Evolutionary conservation across 1,284 basidiomycete species (phyloP), one percentile per base, ranked within the genome.

Genomic region (Ceratobasidium sp.): DNA sequence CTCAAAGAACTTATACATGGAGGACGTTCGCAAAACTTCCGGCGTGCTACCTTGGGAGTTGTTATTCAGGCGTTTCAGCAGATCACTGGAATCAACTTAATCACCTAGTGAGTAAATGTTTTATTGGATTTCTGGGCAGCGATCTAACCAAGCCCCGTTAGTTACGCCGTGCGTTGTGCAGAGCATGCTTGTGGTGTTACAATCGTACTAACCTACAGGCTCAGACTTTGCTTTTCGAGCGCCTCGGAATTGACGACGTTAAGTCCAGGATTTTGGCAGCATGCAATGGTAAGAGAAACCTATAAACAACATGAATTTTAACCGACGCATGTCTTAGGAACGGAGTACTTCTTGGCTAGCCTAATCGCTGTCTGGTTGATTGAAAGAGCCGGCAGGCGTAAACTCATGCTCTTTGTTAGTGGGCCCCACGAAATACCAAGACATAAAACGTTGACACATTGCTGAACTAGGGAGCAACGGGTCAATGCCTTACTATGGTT

Each of bases 1-100:
- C 79, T 87, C 32, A 79, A 80, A 28, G 88, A 91, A 71, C 81
- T 91, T 9, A 85, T 91, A 77, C 86, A 85, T 6, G 83, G 84
- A 44, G 88, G 88, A 0, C 86, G 85, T 16, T 83, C 83, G 41
- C 90, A 91, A 78, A 91, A 91, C 79, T 87, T 90, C 80, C 83
- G 89, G 70, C 83, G 90, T 47, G 84, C 87, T 13, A 80, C 83
- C 62, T 80, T 91, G 23, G 90, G 86, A 5, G 81, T 91, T 69
- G 82, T 87, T 62, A 85, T 86, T 58, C 90, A 91, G 76, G 88
- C 87, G 77, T 90, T 91, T 81, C 89, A 92, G 79, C 91, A 92
- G 78, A 87, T 90, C 32, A 86, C 86, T 16, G 86, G 85, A 38
- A 86, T 87, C 77, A 92, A 92, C 76, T 75, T 91, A 13, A 88